Evolutionary conservation across 805 yeast genomes (phyloP).

Genomic region (Ogataea polymorpha): DNA sequence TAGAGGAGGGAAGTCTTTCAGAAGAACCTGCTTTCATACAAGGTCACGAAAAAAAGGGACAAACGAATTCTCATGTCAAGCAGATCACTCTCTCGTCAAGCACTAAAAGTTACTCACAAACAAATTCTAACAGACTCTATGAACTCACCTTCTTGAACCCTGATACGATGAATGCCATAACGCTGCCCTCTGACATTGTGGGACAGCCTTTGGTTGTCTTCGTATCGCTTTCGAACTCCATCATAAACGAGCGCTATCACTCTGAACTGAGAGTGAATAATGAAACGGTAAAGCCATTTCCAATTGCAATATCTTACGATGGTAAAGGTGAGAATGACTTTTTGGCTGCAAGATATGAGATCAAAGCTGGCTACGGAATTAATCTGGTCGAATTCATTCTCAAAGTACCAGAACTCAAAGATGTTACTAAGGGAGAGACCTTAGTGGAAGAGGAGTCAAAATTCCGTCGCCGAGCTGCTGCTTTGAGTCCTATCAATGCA

Average conservation of each 20-base stretch:
- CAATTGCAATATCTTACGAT: slow-evolving; percentile 37
- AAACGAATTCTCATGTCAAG: slow-evolving; percentile 32
- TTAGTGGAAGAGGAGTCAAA: slow-evolving; percentile 12
- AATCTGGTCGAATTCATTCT: slow-evolving; percentile 40
- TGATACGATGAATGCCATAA: slow-evolving; percentile 38
- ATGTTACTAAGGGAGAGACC: neutral
- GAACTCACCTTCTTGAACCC: slow-evolving; percentile 35
- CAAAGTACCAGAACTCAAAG: slow-evolving; percentile 22
- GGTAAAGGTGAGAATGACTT: slow-evolving; percentile 21
- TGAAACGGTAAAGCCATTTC: slow-evolving; percentile 42
- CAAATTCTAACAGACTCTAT: slow-evolving; percentile 22
- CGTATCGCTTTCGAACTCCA: slow-evolving; percentile 40
- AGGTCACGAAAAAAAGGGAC: neutral
- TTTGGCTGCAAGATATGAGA: slow-evolving; percentile 40
- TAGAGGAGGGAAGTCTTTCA: no score
- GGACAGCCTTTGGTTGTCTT: slow-evolving; percentile 43
- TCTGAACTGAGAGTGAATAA: slow-evolving; percentile 41
- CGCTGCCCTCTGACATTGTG: slow-evolving; percentile 44
- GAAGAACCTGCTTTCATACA: neutral
- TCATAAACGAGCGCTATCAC: slow-evolving; percentile 37
- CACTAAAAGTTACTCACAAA: slow-evolving; percentile 23
- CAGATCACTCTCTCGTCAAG: slow-evolving; percentile 37
- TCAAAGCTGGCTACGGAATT: slow-evolving; percentile 45
- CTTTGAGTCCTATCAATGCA: slow-evolving; percentile 3
- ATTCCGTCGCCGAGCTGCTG: slow-evolving; percentile 13